Base-by-base conservation (phyloP, 2,329 filamentous ascomycete genomes). In the Chalaropsis thielavioides region DNA sequence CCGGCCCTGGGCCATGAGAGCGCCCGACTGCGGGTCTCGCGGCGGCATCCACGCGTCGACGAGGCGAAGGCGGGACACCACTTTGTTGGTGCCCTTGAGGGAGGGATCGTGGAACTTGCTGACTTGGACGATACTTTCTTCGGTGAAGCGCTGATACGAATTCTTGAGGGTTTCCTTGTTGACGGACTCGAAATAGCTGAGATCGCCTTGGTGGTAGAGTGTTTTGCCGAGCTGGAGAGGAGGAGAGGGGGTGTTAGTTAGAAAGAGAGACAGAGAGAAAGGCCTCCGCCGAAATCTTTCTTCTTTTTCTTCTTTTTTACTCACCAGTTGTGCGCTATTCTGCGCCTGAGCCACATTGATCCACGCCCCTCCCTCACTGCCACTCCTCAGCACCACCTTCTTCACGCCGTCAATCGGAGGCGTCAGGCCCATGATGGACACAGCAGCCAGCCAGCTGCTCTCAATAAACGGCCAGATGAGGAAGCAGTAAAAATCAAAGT, bases 401-500 rank as follows among this genome's bases (percentile, higher is more conserved):
- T 38, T 27, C n/a, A 43, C n/a, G 5, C 10, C 74, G 0, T 72
- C 76, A 0, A 75, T 71, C 2, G 90, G 90, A 1, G 92, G 91
- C 0, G 89, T 87, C 15, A 97, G 80, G 56, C 92, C 92, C 78
- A 96, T 87, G 0, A 97, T 79, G 0, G 89, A 90, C 0, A 97
- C 87, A 0, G 91, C 88, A 11, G 90, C 92, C 1, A 99, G 81
- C 94, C 94, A 99, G 63, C 83, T 87, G 0, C 92, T 88, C 75
- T 99, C 94, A 69, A 97, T 92, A 70, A 99, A 99, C 0, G 94
- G 94, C 94, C 94, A 99, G 68, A 99, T 90, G 22, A 99, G 77
- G 79, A 97, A 99, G 76, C 92, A 97, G 76, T 97, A 97, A 75
- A 99, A 99, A 72, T 99, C 94, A 71, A 89, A 99, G 71, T 96